Percentiles rank a stretch among this genome's conserved stretches.
Conservation (phyloP, 1,139 yeast genomes). For the Lodderomyces theae region DNA sequence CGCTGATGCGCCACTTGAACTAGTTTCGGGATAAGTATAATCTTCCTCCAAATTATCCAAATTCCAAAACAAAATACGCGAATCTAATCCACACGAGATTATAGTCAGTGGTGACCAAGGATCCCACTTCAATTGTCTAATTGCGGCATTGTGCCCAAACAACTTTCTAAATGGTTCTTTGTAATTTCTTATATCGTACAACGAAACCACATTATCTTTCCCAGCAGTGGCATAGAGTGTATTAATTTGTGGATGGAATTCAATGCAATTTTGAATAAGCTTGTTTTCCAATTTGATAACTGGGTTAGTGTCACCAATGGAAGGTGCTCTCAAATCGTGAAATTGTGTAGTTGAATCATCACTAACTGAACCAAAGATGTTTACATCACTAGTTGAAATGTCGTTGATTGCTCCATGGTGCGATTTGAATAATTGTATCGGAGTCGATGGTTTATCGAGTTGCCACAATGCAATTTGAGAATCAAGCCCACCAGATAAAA, state of each 20-base stretch:
- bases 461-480: constrained; percentile 72
- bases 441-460: constrained; percentile 38
- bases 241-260: constrained; percentile 45
- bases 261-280: constrained; percentile 49
- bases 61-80: constrained; percentile 51
- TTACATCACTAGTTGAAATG: constrained; percentile 49
- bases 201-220: constrained; percentile 47
- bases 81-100: constrained; percentile 50
- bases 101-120: constrained; percentile 34
- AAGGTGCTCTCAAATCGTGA: constrained; percentile 56
- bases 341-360: constrained; percentile 69
- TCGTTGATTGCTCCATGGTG: constrained; percentile 57
- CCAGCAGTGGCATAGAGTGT: constrained; percentile 54
- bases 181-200: constrained; percentile 52
- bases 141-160: constrained; percentile 48
- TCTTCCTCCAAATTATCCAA: constrained; percentile 46
- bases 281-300: constrained; percentile 43
- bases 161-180: constrained; percentile 46
- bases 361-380: constrained; percentile 66
- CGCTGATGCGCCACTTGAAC: constrained; percentile 1
- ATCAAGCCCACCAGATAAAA: constrained; percentile 70
- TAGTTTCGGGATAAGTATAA: constrained; percentile 34
- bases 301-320: constrained; percentile 24
- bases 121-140: constrained; percentile 42
- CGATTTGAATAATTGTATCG: constrained; percentile 41